Percentiles rank a stretch among this genome's conserved stretches.
Conservation (phyloP, 208 protist species). For the Strigomonas culicis region DNA sequence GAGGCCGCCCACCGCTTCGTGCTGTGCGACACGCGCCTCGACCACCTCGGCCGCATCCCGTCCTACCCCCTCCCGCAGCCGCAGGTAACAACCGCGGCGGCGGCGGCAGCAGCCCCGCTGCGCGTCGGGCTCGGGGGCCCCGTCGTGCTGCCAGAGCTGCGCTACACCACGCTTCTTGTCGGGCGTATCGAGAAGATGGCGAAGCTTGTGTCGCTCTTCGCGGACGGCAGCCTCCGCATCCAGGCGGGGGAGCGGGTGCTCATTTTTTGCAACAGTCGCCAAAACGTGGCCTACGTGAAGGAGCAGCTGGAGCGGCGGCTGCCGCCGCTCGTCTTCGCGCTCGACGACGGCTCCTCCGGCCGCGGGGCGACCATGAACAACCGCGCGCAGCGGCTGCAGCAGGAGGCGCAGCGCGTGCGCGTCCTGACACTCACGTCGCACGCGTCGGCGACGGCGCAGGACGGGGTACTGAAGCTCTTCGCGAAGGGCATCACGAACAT, state of each 20-base stretch:
- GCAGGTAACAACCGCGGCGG: not conserved
- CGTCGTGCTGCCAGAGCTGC: conserved; percentile 15
- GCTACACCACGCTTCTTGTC: conserved; percentile 68
- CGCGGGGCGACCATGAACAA: not conserved
- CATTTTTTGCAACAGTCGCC: conserved; percentile 86
- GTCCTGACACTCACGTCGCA: conserved; percentile 65
- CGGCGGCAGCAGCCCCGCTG: not conserved
- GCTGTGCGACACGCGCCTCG: conserved; percentile 42
- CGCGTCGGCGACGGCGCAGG: conserved; percentile 43
- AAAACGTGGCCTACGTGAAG: conserved; percentile 78
- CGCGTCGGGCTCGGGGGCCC: not conserved
- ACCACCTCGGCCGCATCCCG: conserved; percentile 28
- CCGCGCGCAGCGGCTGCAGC: not conserved
- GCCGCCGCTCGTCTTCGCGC: not conserved
- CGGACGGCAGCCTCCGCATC: conserved; percentile 42
- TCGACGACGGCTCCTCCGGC: too few species aligned
- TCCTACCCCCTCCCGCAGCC: not conserved
- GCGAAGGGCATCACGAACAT: conserved; percentile 84
- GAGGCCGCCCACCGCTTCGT: conserved; percentile 79
- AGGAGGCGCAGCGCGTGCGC: conserved; percentile 13
- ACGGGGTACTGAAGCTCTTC: conserved; percentile 91
- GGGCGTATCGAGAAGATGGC: conserved; percentile 66
- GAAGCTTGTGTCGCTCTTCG: conserved; percentile 70
- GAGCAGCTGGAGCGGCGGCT: conserved; percentile 32
- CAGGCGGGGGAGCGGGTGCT: conserved; percentile 67